These are phyloP conservation scores for Flaveria bidentis DNA, from an alignment of 129 eudicot genomes.

Conservation along the genomic window DNA sequence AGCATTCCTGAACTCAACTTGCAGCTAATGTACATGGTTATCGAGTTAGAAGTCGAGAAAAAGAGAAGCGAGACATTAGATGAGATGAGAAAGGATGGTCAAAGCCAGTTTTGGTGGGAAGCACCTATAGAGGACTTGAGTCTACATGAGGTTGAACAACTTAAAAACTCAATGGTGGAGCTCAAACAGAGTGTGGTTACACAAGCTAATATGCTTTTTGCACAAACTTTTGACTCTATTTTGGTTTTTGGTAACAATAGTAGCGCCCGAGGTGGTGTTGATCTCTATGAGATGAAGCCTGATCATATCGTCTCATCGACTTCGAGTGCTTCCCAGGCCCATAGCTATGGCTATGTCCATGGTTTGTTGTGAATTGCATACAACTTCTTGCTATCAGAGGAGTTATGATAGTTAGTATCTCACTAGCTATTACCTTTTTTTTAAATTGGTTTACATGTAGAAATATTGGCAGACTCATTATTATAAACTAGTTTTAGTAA, in stretches of 20 bases:
- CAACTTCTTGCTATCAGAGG: not conserved
- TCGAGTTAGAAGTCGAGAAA: too few relatives aligned
- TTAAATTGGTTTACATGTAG: not conserved
- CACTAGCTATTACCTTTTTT: conserved; percentile 1
- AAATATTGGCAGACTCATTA: too few relatives aligned
- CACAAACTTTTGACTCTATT: conserved; percentile 15
- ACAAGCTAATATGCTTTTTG: conserved; percentile 41
- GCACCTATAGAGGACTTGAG: conserved; percentile 40
- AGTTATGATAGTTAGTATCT: conserved; percentile 20
- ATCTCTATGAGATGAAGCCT: conserved; percentile 40
- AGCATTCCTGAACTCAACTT: too few relatives aligned
- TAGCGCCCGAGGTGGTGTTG: conserved; percentile 14
- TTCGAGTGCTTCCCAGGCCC: conserved; percentile 16
- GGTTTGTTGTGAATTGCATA: conserved; percentile 8
- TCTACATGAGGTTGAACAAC: conserved; percentile 46
- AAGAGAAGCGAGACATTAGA: too few relatives aligned
- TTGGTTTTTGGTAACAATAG: conserved; percentile 28
- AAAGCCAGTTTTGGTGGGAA: too few relatives aligned
- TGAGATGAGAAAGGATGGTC: too few relatives aligned
- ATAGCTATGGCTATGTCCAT: conserved; percentile 35
- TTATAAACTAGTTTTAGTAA: too few relatives aligned
- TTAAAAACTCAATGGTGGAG: conserved; percentile 52
- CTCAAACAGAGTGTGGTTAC: conserved; percentile 40
- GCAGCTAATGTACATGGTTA: too few relatives aligned
- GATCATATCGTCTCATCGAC: conserved; percentile 10